A percentile compares a stretch with the other conserved stretches of the same genome.
Conservation (phyloP, 2,329 filamentous ascomycete genomes). For the Furcasterigmium sp. region DNA sequence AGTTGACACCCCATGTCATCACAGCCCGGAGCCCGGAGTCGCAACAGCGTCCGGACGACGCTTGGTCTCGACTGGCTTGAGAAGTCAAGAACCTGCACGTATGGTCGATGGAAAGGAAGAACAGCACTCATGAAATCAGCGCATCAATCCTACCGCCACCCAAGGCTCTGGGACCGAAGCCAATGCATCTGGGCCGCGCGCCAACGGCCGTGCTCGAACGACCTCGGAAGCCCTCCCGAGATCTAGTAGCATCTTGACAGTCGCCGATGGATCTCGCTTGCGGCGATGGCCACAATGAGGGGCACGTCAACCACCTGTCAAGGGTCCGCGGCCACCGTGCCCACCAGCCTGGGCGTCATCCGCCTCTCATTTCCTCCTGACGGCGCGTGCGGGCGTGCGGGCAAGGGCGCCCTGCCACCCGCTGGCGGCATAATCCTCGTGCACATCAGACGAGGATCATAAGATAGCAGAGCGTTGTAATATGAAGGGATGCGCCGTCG, state of each 20-base stretch:
- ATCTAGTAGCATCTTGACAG: background rate
- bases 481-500: slow-evolving; percentile 2
- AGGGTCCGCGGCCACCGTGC: background rate
- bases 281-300: background rate
- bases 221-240: background rate
- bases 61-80: no score
- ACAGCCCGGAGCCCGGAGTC: no score
- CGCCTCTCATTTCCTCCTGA: slow-evolving; percentile 2
- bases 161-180: no score
- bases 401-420: background rate
- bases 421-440: background rate
- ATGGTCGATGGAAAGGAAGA: no score
- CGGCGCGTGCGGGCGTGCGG: background rate
- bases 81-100: no score
- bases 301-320: background rate
- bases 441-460: slow-evolving; percentile 4
- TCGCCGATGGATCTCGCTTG: background rate
- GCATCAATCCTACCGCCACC: no score
- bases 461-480: background rate
- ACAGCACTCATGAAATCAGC: no score
- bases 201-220: background rate
- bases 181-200: no score
- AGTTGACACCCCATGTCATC: no score
- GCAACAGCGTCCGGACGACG: no score
- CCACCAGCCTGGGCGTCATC: background rate